Evolutionary conservation across 176 grass and related monocot species (phyloP).

Genomic region (Canna indica): DNA sequence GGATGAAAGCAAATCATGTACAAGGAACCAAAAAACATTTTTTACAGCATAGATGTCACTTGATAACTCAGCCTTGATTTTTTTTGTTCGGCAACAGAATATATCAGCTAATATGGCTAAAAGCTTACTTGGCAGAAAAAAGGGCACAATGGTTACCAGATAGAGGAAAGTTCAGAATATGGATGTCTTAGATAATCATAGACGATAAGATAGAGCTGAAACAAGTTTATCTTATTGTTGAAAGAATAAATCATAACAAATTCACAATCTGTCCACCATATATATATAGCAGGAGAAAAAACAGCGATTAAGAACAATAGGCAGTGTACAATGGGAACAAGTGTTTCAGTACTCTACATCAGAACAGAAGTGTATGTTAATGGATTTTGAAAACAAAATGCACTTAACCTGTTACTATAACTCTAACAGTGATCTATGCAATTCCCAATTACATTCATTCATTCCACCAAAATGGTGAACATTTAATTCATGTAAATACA

Average conservation of each 20-base stretch:
- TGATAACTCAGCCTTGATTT: too few species aligned
- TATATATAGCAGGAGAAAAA: neutral
- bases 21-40: neutral
- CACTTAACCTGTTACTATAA: too few species aligned
- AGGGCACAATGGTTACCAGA: neutral
- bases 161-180: neutral
- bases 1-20: neutral
- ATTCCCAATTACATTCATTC: neutral
- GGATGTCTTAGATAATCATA: neutral
- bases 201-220: neutral
- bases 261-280: neutral
- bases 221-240: neutral
- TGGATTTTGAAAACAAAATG: too few species aligned
- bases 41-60: too few species aligned
- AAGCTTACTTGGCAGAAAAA: too few species aligned
- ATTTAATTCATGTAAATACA: neutral
- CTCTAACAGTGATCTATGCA: too few species aligned
- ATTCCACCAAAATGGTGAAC: neutral
- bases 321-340: neutral
- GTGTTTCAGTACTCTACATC: neutral
- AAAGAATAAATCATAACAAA: neutral
- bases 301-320: too few species aligned
- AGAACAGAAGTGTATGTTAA: neutral
- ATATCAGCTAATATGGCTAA: too few species aligned
- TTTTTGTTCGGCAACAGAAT: neutral